Evolutionary conservation across 176 grass and related monocot genomes (phyloP).

Genomic region (Triticum turgidum): DNA sequence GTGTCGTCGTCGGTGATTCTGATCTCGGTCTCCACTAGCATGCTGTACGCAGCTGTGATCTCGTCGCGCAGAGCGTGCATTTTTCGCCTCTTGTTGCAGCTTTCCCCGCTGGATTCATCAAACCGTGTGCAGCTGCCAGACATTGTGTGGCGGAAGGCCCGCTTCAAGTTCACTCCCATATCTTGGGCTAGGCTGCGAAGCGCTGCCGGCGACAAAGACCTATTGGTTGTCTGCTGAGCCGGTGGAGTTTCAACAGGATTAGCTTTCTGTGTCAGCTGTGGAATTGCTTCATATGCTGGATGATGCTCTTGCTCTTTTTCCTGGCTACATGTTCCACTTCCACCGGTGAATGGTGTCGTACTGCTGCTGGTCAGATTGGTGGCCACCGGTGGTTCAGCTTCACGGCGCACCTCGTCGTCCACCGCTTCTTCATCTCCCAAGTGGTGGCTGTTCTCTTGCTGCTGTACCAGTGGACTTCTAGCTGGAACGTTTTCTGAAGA

Average conservation of each 20-base stretch:
- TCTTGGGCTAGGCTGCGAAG: neutral
- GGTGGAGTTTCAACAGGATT: neutral
- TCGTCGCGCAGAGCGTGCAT: neutral
- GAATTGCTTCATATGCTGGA: neutral
- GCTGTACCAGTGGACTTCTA: neutral
- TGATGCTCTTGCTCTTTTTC: neutral
- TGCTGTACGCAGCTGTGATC: neutral
- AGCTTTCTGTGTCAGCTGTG: neutral
- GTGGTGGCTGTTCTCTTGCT: neutral
- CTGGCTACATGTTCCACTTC: neutral
- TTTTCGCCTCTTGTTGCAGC: constrained; percentile 18
- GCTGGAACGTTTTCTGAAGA: neutral
- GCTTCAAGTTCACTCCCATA: constrained; percentile 10
- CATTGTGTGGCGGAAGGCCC: neutral
- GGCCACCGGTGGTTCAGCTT: neutral
- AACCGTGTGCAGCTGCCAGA: neutral
- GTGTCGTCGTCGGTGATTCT: neutral
- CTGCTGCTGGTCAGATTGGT: neutral
- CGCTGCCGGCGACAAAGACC: neutral
- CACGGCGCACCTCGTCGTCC: neutral
- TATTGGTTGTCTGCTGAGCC: neutral
- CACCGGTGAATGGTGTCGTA: neutral
- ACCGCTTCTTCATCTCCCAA: neutral
- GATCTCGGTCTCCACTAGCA: constrained; percentile 15
- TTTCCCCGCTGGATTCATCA: neutral